Evolutionary conservation across 768 basidiomycete species (phyloP), one percentile per base, ranked within the genome.

Genomic region (Phylloporus sp.): DNA sequence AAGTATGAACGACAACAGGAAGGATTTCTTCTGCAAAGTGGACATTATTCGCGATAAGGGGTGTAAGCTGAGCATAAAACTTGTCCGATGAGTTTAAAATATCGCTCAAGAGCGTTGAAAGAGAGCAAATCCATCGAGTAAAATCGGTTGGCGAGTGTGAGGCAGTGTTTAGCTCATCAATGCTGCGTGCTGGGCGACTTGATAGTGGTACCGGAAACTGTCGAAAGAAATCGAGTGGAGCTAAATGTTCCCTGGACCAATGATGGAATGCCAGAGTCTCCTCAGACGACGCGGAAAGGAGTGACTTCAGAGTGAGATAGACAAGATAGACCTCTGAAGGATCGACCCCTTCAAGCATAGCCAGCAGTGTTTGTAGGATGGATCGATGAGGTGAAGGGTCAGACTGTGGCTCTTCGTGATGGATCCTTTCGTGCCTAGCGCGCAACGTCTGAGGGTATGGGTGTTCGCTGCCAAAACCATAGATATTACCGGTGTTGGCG

Each of bases 1-100:
- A 54, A 1, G 78, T 77, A 59, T 92, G 85, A 15, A 95, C 81
- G 28, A 97, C 73, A 26, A 88, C 70, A 0, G 95, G 91, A 6
- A 95, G 72, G 15, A 87, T 67, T 48, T 82, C 72, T 52, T 82
- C 78, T 0, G 90, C 84, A 52, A 94, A 86, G 5, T 62, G 58
- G 5, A 74, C 56, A 51, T 86, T 80, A 2, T 72, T 69, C 36
- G 72, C 64, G 20, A 95, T 66, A 23, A 94, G 78, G 1, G 79
- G 69, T 1, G 71, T 68, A 1, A 97, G 72, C 45, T 87, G 85
- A 8, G 78, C 80, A 60, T 85, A 97, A 66, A 93, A 88, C 0
- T 71, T 56, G 59, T 82, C 81, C 20, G 64, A 64, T 7, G 59
- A 58, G 15, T 81, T 75, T n/a, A 92, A 71, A 18, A 80, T 65